phyloP scores from a whole-genome alignment of 257 asterid genomes.

The Solanum pinnatisectum region DNA sequence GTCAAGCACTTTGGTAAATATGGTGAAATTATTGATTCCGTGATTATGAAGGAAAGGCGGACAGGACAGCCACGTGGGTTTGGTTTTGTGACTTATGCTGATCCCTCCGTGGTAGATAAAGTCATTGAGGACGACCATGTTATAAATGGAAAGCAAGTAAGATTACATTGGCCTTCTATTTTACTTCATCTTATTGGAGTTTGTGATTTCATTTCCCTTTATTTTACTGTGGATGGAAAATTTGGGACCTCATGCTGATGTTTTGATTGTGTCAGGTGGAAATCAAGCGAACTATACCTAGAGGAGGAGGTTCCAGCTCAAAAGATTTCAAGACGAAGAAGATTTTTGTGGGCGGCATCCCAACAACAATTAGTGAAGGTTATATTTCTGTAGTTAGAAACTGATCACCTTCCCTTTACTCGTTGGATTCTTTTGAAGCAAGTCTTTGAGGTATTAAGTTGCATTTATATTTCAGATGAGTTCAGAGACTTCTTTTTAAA shows the following conservation, averaged over 20 bases:
- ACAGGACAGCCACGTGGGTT: constrained; percentile 57
- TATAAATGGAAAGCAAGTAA: constrained; percentile 51
- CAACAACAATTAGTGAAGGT: constrained; percentile 45
- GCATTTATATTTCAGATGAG: constrained; percentile 33
- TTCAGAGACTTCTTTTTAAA: constrained; percentile 41
- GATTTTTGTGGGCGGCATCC: constrained; percentile 60
- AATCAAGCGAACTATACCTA: constrained; percentile 59
- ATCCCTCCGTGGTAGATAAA: constrained; percentile 39
- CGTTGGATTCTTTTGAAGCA: not conserved
- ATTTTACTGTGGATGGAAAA: not conserved
- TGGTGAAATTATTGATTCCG: constrained; percentile 57
- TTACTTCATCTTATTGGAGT: not conserved
- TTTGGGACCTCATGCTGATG: not conserved
- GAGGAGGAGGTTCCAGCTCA: constrained; percentile 29
- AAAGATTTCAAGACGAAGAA: constrained; percentile 52
- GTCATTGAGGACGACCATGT: constrained; percentile 46
- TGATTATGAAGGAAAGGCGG: constrained; percentile 49
- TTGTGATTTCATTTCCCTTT: not conserved
- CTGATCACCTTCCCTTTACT: not conserved
- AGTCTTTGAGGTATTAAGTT: not conserved
- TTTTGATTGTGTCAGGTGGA: constrained; percentile 32
- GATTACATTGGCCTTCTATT: not conserved
- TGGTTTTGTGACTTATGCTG: constrained; percentile 52
- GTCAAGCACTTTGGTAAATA: constrained; percentile 49
- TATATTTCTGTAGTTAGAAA: not conserved